phyloP scores from a whole-genome alignment of 768 basidiomycete species.

The Tricholoma saponaceum region DNA sequence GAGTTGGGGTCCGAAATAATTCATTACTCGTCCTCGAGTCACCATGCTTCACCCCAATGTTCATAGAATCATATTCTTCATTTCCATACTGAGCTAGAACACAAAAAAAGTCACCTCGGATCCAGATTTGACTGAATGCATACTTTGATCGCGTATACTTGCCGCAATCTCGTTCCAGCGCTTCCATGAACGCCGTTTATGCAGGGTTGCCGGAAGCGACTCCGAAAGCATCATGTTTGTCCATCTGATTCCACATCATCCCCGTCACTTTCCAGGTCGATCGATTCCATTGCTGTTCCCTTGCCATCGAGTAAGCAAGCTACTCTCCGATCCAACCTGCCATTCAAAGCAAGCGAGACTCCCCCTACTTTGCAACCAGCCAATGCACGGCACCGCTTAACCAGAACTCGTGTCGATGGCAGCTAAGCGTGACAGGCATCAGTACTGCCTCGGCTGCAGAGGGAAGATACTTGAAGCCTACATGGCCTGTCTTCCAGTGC shows the following conservation, averaged over 20 bases:
- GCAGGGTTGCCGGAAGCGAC: constrained; percentile 14
- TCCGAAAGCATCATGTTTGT: constrained; percentile 5
- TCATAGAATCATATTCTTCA: constrained; percentile 30
- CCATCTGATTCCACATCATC: constrained; percentile 39
- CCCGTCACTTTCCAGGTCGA: constrained; percentile 74
- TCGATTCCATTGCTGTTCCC: constrained; percentile 62
- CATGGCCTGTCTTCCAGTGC: constrained; percentile 60
- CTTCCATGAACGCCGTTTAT: constrained; percentile 23
- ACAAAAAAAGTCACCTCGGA: constrained; percentile 29
- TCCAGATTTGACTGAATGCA: constrained; percentile 23
- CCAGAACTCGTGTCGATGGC: constrained; percentile 40
- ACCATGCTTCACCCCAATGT: constrained; percentile 34
- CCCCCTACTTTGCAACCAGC: constrained; percentile 46
- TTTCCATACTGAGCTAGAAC: constrained; percentile 36
- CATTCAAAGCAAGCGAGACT: constrained; percentile 68
- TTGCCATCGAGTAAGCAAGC: constrained; percentile 67
- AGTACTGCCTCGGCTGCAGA: constrained; percentile 23
- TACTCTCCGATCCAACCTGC: constrained; percentile 67
- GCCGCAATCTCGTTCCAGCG: constrained; percentile 16
- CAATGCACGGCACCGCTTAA: constrained; percentile 56
- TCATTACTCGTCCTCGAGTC: constrained; percentile 20
- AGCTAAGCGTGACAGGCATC: constrained; percentile 41
- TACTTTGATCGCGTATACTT: constrained; percentile 19
- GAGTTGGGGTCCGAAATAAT: constrained; percentile 15
- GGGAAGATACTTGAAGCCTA: constrained; percentile 34